Evolutionary conservation across 495 filamentous ascomycete species (phyloP).

Genomic region (Chaetomidium leptoderma): DNA sequence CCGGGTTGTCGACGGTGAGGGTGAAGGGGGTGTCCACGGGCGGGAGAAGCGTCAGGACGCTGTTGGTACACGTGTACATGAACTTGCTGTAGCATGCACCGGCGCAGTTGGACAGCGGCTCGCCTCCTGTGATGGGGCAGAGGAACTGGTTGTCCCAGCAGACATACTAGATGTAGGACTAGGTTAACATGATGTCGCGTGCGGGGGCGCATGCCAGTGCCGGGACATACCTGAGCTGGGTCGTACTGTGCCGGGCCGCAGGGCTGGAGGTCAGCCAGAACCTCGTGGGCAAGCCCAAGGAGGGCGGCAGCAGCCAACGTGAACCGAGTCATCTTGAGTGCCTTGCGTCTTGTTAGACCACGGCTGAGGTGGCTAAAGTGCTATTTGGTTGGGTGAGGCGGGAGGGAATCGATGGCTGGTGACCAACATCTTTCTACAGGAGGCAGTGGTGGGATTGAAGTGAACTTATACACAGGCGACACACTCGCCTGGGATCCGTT

Average conservation of each 20-base stretch:
- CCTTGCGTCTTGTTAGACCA: not conserved
- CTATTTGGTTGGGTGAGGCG: not conserved
- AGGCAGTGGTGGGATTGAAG: not conserved
- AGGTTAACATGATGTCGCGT: not conserved
- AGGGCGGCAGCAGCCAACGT: conserved; percentile 18
- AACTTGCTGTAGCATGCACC: conserved; percentile 38
- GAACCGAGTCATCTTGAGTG: conserved; percentile 20
- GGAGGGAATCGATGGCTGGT: not conserved
- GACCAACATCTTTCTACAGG: not conserved
- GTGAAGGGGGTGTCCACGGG: conserved; percentile 36
- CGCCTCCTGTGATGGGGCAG: conserved; percentile 33
- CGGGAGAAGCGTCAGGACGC: conserved; percentile 33
- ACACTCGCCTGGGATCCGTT: not conserved
- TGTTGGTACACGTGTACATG: conserved; percentile 40
- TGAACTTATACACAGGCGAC: not conserved
- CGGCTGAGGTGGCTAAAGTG: not conserved
- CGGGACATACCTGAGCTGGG: conserved; percentile 25
- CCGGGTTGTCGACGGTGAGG: conserved; percentile 39
- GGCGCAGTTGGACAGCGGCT: conserved; percentile 26
- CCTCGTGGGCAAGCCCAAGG: conserved; percentile 15
- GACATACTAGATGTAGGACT: conserved; percentile 25
- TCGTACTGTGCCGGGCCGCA: conserved; percentile 32
- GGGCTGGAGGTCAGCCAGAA: conserved; percentile 17
- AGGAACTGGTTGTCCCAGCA: conserved; percentile 32
- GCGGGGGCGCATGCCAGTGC: not conserved